Base-by-base conservation (phyloP, 139 green algal genomes). In the Auxenochlorella pyrenoidosa region DNA sequence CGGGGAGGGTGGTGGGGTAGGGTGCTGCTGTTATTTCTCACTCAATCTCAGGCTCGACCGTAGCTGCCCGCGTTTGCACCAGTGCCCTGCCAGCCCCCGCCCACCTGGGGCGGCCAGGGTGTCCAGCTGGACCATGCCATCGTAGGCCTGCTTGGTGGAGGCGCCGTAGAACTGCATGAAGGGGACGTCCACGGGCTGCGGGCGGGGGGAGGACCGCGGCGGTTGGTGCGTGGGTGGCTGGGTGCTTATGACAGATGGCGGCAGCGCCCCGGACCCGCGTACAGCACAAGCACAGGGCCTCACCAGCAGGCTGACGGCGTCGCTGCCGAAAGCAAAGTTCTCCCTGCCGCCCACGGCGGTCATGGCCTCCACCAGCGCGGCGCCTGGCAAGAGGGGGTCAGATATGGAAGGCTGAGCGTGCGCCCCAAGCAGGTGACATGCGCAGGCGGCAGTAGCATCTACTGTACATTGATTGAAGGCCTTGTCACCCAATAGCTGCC, bases 81-180 rank as follows among this genome's bases (percentile, higher is more conserved):
- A n/a, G n/a, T n/a, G n/a, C n/a, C n/a, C n/a, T n/a, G 70, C n/a
- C 21, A 28, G 34, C 70, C 0, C 34, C 34, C 15, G 16, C 34
- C n/a, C n/a, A 30, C 30, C 70, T 41, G 70, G n/a, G n/a, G n/a
- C 70, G 32, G n/a, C 34, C 16, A 81, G 43, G 12, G 10, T 40
- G 26, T 34, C 63, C 63, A 71, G 28, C 26, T 13, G 26, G 28
- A 71, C 63, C 63, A 47, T 51, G 38, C 72, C 72, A 10, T 75
- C 72, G 5, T 78, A 54, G 1, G 75, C 73, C 0, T 41, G 26
- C n/a, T 65, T 65, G 43, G 85, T 89, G 70, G 21, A 47, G 38
- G 75, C 59, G 36, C 85, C 85, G n/a, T 79, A 82, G 75, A 76
- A 89, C 18, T 77, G 34, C 18, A 86, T 24, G 51, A 87, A 89